Evolutionary conservation across 805 yeast species (phyloP), one percentile per base, ranked within the genome.

Genomic region (Saccharomycopsis microspora): DNA sequence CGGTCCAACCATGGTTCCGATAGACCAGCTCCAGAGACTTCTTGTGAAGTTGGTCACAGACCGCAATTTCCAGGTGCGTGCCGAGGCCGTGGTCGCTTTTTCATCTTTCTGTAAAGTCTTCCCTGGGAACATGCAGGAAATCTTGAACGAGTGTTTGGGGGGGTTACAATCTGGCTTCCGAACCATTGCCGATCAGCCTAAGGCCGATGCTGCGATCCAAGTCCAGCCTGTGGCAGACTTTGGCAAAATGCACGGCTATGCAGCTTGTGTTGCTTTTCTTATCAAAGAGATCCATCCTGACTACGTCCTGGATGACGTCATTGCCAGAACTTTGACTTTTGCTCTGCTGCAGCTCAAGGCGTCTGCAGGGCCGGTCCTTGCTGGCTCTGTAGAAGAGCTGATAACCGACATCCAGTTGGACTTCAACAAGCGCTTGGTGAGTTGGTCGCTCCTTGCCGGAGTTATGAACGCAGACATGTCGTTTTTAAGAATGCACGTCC

Each of bases 391-490:
- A 56, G 27, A 54, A 11, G 4, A 36, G 54, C 27, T 58, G 54
- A 19, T 57, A 54, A 41, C 59, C 54, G 32, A 58, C 52, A 47
- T 58, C 58, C 30, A 55, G 6, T 40, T 62, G 40, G 46, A 68
- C 51, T 58, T 65, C 59, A 58, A 63, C 54, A 60, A 69, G 55
- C 58, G 67, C 37, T 44, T 74, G 43, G 60, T 74, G 40, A 63
- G 85, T 39, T 84, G 93, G 90, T 69, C 75, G 10, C 56, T 81
- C 29, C 57, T 84, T 28, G 67, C 71, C 51, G 90, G 90, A 3
- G 60, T 82, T 3, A 75, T 83, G 70, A 74, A 78, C 44, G 74
- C 76, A 56, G 83, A 82, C 36, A 70, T 71, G 10, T 64, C 68
- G 29, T 74, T 76, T 48, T 65, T 84, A 36, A 65, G 70, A 44